Evolutionary conservation across 805 yeast genomes (phyloP).

Genomic region (Candida vaughaniae): DNA sequence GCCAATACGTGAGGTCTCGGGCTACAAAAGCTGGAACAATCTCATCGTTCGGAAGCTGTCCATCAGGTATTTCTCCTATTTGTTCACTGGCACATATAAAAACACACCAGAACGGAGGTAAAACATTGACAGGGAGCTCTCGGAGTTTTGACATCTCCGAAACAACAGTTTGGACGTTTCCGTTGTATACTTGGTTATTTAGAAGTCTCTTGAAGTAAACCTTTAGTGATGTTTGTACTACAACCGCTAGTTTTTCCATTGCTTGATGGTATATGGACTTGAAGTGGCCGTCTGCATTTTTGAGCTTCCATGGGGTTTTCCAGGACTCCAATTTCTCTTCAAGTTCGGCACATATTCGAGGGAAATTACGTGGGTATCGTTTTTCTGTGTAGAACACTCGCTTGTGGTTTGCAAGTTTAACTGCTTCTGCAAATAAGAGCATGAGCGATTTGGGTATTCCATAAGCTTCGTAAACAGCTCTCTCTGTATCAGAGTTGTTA

Average conservation of each 20-base stretch:
- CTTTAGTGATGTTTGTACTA: conserved; percentile 44
- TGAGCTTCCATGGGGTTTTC: conserved; percentile 33
- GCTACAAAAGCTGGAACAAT: background rate
- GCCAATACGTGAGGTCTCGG: conserved; percentile 44
- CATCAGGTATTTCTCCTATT: conserved; percentile 31
- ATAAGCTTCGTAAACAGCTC: conserved; percentile 38
- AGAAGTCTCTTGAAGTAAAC: conserved; percentile 48
- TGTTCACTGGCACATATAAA: conserved; percentile 37
- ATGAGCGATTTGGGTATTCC: conserved; percentile 50
- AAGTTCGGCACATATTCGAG: conserved; percentile 52
- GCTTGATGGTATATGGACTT: conserved; percentile 41
- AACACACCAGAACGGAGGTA: conserved; percentile 3
- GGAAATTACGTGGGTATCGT: conserved; percentile 53
- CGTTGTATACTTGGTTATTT: conserved; percentile 39
- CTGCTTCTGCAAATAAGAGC: conserved; percentile 45
- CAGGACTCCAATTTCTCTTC: conserved; percentile 51
- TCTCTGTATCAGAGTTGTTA: conserved; percentile 9
- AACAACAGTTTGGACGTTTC: conserved; percentile 21
- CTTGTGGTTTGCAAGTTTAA: conserved; percentile 52
- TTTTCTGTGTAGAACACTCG: conserved; percentile 40
- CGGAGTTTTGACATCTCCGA: background rate
- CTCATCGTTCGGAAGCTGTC: conserved; percentile 14
- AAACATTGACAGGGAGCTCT: background rate
- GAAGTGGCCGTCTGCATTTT: conserved; percentile 18
- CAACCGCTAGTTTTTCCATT: conserved; percentile 32